Base-by-base conservation (phyloP, 805 yeast genomes). In the Saturnispora sekii region DNA sequence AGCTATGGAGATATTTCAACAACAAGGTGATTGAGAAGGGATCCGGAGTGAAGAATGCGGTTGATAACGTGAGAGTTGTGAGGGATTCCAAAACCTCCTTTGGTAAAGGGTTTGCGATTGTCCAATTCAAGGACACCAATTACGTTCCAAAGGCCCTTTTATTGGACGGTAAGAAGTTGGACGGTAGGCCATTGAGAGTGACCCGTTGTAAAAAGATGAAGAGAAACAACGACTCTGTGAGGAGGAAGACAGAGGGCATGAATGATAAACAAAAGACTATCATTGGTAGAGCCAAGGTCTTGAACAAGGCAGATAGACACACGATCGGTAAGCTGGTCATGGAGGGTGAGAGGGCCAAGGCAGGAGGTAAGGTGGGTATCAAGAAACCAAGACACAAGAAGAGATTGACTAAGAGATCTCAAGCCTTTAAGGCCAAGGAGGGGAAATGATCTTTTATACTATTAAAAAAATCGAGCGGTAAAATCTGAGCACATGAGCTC, bases 81-180 rank as follows among this genome's bases (percentile, higher is more conserved):
- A 78, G 99, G 60, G 99, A 93, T 61, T 67, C 95, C 14, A 86
- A 86, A 66, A 90, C 97, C 17, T 90, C 93, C 56, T 70, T 90
- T 48, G 99, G 98, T 51, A 93, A 93, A 66, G 99, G 99, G 5
- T 89, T 93, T 67, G 98, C 96, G 5, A 85, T 89, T 60, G 88
- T 93, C 32, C 97, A 90, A 63, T 93, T 89, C 68, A 74, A 71
- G 49, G 90, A 84, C 57, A 54, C 74, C 1, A 65, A 81, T 45
- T 70, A 80, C 35, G 96, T 93, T 9, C 79, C 80, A 50, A 84
- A 85, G 59, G 97, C 96, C 1, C 64, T 93, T 44, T 64, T 87
- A 48, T 66, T 86, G 49, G 76, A 89, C 61, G 90, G 77, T 38
- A 80, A 84, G 65, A 76, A 79, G 47, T 61, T 75, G 51, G 60